Percentiles rank a stretch among this genome's conserved stretches.
These are phyloP conservation scores for Globisporangium solare DNA, from an alignment of 352 stramenopile species.

Conservation along the genomic window DNA sequence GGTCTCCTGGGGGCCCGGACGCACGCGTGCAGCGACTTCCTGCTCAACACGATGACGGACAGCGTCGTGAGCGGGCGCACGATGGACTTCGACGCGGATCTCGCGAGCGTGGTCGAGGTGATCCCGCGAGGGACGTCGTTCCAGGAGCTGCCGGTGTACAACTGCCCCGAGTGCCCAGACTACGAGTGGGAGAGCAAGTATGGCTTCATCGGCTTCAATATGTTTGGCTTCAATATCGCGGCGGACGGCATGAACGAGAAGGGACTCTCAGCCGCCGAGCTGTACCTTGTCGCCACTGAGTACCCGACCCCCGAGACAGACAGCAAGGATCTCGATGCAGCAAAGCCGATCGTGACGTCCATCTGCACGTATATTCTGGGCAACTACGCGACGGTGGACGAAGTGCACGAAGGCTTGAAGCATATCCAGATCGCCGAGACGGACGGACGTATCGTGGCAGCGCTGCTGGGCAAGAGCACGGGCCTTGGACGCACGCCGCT, in stretches of 20 bases:
- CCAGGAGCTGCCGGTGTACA: slow-evolving; percentile 33
- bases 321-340: not conserved
- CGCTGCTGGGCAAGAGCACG: slow-evolving; percentile 16
- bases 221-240: slow-evolving; percentile 50
- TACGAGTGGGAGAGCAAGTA: slow-evolving; percentile 36
- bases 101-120: slow-evolving; percentile 39
- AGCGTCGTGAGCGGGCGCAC: slow-evolving; percentile 40
- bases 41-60: slow-evolving; percentile 28
- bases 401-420: slow-evolving; percentile 44
- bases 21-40: slow-evolving; percentile 48
- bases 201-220: slow-evolving; percentile 48
- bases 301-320: slow-evolving; percentile 37
- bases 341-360: slow-evolving; percentile 55
- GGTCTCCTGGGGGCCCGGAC: not conserved
- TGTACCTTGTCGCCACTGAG: slow-evolving; percentile 38
- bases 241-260: slow-evolving; percentile 50
- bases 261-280: slow-evolving; percentile 42
- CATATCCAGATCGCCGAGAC: slow-evolving; percentile 53
- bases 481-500: slow-evolving; percentile 35
- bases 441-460: slow-evolving; percentile 30
- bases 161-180: slow-evolving; percentile 37
- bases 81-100: slow-evolving; percentile 57
- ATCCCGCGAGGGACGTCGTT: slow-evolving; percentile 42
- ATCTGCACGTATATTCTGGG: slow-evolving; percentile 68
- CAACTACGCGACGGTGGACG: slow-evolving; percentile 58